Evolutionary conservation across 2,329 filamentous ascomycete species (phyloP).

Genomic region (Ophiocordyceps australis): DNA sequence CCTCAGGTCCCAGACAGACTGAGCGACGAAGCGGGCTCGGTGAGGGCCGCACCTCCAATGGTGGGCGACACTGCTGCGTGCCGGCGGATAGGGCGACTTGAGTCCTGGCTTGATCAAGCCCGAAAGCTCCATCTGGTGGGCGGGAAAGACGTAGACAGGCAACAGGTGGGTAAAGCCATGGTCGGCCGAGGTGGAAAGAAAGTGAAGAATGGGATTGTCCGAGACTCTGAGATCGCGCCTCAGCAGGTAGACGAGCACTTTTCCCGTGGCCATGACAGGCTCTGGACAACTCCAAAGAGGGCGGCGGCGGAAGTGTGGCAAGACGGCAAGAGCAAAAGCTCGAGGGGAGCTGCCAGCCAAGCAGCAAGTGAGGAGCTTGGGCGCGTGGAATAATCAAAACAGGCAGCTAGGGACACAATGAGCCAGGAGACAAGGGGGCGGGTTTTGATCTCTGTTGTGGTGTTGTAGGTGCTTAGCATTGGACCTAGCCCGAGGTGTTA

Average conservation of each 20-base stretch:
- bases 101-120: constrained; percentile 43
- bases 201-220: constrained; percentile 59
- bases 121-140: constrained; percentile 55
- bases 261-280: constrained; percentile 16
- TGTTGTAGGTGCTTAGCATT: too few relatives aligned
- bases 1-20: constrained; percentile 60
- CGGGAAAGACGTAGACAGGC: constrained; percentile 50
- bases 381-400: too few relatives aligned
- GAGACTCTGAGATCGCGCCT: constrained; percentile 54
- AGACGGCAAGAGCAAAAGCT: too few relatives aligned
- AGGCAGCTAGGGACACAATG: too few relatives aligned
- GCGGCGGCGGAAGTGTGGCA: background rate
- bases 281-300: too few relatives aligned
- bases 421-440: too few relatives aligned
- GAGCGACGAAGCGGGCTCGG: constrained; percentile 51
- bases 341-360: too few relatives aligned
- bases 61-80: constrained; percentile 42
- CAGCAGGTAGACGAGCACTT: constrained; percentile 51
- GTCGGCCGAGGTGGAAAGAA: constrained; percentile 24
- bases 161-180: constrained; percentile 50
- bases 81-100: constrained; percentile 49
- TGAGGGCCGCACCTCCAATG: constrained; percentile 62
- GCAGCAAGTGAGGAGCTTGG: too few relatives aligned
- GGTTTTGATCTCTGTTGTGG: too few relatives aligned
- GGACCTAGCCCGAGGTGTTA: too few relatives aligned